Evolutionary conservation across 805 yeast species (phyloP), one percentile per base, ranked within the genome.

Genomic region (Yarrowia alimentaria): DNA sequence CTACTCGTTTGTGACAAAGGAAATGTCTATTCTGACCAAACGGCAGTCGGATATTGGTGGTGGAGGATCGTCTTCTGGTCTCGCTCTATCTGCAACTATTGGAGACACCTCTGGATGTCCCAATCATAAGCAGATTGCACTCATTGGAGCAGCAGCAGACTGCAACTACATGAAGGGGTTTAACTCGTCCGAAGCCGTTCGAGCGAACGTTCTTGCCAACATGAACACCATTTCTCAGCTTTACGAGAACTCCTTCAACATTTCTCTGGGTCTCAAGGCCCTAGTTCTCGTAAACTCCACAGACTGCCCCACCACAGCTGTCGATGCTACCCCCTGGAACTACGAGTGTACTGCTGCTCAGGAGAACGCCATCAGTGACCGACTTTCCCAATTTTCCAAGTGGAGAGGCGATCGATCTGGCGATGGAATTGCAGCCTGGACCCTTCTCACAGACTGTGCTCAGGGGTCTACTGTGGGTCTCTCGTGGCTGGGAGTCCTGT

Each of bases 121-220:
- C 11, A 45, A 53, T 11, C 55, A 57, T 3, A 52, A 62, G n/a
- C 45, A 61, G 51, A 57, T 65, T 11, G 67, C 70, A 1, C 57
- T 64, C 20, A 58, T 68, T n/a, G 72, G 72, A 1, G 53, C 66
- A 5, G 70, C 64, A 12, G 69, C 61, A 1, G 72, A 68, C 56
- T 66, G 68, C 56, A 62, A 60, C 55, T 68, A 58, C 53, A 12
- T 65, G 34, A 21, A 53, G 18, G 52, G 35, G n/a, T 67, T 65
- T 57, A 56, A 57, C 42, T 52, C 57, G 22, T 43, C 57, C 16
- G 48, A 57, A 9, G 61, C 56, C 3, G 64, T 64, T 3, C 58
- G 64, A 5, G 56, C 61, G 17, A 58, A 64, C 45, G 54, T 68
- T n/a, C 57, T 67, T 22, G 57, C 58, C 38, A 57, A 58, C 21